Conservation (phyloP, 202 grass and related monocot genomes). For the Panicum hallii region DNA sequence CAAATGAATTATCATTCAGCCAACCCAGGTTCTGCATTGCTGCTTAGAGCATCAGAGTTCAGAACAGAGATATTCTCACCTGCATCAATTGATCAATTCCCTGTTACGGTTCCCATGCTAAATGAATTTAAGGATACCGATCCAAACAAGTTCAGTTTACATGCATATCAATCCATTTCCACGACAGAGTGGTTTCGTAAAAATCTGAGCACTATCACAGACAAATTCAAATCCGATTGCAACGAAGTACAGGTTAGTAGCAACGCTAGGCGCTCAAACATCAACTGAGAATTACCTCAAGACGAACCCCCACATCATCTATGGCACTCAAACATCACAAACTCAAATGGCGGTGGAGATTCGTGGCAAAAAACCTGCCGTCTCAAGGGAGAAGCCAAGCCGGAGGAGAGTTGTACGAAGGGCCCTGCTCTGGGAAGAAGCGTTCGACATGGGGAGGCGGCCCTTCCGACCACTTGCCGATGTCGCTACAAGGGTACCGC, state of each 20-base stretch:
- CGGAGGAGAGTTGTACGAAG: not conserved
- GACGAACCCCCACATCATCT: not conserved
- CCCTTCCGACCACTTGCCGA: not conserved
- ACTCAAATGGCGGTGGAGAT: not conserved
- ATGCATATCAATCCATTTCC: not conserved
- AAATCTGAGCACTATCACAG: not conserved
- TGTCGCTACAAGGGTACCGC: not conserved
- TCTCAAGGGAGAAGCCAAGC: conserved; percentile 23
- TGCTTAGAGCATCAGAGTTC: not conserved
- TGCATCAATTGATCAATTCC: not conserved
- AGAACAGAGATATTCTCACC: not conserved
- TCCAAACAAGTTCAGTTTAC: not conserved
- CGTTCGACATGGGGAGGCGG: not conserved
- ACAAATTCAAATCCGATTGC: not conserved
- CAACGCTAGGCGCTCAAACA: not conserved
- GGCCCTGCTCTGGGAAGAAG: not conserved
- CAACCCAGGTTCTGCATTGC: not conserved
- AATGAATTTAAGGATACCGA: not conserved
- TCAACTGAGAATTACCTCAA: not conserved
- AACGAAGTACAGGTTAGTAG: not conserved
- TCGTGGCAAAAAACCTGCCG: not conserved
- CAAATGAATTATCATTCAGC: not conserved
- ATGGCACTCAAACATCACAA: not conserved
- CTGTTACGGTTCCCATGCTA: not conserved
- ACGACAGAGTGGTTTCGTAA: not conserved